Evolutionary conservation across 1,139 yeast species (phyloP).

Genomic region (Wickerhamomyces sp.): DNA sequence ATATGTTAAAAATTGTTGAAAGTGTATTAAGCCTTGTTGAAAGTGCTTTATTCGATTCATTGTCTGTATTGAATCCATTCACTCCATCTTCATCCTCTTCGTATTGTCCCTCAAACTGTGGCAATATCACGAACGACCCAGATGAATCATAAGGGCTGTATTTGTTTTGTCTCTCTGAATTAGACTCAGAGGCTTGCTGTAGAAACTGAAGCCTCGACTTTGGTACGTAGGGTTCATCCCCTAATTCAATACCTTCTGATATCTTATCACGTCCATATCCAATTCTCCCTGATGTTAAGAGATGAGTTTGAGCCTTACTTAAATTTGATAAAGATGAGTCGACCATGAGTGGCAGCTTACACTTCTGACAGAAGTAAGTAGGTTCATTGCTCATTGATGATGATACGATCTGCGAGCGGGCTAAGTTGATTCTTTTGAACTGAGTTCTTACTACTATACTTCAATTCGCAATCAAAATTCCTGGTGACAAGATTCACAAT

Average conservation of each 20-base stretch:
- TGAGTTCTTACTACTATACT: not conserved
- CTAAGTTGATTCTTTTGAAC: not conserved
- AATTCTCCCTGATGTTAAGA: conserved; percentile 32
- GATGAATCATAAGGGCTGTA: conserved; percentile 14
- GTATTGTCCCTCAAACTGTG: conserved; percentile 22
- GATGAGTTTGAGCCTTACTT: conserved; percentile 47
- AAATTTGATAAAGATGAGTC: conserved; percentile 50
- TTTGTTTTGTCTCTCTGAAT: conserved; percentile 8
- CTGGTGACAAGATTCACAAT: no score
- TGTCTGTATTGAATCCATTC: conserved; percentile 6
- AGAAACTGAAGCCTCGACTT: conserved; percentile 31
- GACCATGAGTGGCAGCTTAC: conserved; percentile 52
- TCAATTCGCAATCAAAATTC: no score
- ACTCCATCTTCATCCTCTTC: conserved; percentile 18
- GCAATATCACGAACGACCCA: conserved; percentile 27
- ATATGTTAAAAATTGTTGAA: conserved; percentile 59
- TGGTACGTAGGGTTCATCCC: conserved; percentile 26
- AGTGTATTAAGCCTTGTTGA: conserved; percentile 42
- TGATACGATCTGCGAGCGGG: not conserved
- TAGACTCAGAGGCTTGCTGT: conserved; percentile 16
- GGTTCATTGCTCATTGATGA: not conserved
- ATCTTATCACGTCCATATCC: conserved; percentile 22
- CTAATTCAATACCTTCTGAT: conserved; percentile 9
- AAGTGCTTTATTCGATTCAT: conserved; percentile 23
- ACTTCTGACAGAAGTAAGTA: conserved; percentile 45